Evolutionary conservation across 306 rosid genomes (phyloP).

Genomic region (Vicia faba): DNA sequence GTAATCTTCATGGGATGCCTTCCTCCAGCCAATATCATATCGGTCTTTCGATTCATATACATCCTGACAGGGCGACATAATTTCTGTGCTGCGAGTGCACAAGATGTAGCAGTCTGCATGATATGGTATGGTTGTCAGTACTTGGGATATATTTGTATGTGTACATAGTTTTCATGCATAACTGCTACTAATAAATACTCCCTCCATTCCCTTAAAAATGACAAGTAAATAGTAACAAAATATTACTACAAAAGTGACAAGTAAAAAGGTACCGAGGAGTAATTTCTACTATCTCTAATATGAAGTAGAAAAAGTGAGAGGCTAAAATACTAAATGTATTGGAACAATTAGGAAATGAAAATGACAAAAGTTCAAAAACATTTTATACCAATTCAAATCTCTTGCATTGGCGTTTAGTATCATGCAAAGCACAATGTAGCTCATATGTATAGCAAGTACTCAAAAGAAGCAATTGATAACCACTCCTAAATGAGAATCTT

Average conservation of each 20-base stretch:
- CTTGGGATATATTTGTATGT: not conserved
- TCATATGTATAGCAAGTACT: constrained; percentile 2
- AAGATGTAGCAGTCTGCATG: constrained; percentile 73
- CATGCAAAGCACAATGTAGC: constrained; percentile 11
- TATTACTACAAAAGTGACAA: too few relatives aligned
- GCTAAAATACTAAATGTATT: constrained; percentile 13
- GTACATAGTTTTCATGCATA: not conserved
- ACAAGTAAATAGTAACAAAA: too few relatives aligned
- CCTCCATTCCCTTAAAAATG: too few relatives aligned
- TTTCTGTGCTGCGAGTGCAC: constrained; percentile 91
- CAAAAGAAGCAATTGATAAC: constrained; percentile 9
- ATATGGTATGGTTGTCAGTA: constrained; percentile 38
- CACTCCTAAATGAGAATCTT: constrained; percentile 13
- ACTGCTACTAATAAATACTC: not conserved
- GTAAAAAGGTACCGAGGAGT: too few relatives aligned
- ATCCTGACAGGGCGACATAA: constrained; percentile 75
- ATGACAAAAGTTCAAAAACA: constrained; percentile 1
- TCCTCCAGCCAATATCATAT: constrained; percentile 95
- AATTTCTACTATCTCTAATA: not conserved
- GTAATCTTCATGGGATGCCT: constrained; percentile 94
- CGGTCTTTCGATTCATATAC: constrained; percentile 79
- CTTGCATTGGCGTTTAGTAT: not conserved
- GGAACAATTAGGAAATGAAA: constrained; percentile 19
- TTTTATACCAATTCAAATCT: constrained; percentile 1
- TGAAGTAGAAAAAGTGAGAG: not conserved